These are phyloP conservation scores for Cardiospermum halicacabum DNA, from an alignment of 345 rosid genomes.

Conservation along the genomic window DNA sequence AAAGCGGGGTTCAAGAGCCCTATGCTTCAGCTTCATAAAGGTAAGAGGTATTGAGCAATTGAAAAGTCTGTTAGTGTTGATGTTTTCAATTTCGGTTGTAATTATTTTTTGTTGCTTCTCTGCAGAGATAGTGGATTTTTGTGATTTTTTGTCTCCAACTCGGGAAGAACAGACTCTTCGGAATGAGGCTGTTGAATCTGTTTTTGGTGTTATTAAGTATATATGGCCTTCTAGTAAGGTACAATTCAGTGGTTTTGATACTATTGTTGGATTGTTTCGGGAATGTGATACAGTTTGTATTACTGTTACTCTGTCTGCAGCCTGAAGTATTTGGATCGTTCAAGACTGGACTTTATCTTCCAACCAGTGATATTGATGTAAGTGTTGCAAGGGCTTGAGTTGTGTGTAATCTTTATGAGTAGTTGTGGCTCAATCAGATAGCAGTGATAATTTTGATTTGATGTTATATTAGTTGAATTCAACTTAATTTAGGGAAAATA, in stretches of 20 bases:
- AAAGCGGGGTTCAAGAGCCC: conserved; percentile 64
- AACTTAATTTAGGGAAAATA: too few relatives aligned
- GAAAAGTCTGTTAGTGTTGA: background rate
- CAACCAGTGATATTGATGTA: conserved; percentile 96
- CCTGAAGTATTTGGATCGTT: conserved; percentile 88
- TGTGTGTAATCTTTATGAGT: background rate
- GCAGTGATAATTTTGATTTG: background rate
- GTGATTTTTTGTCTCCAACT: conserved; percentile 82
- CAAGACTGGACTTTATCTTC: conserved; percentile 84
- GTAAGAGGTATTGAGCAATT: conserved; percentile 18
- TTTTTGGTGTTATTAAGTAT: conserved; percentile 63
- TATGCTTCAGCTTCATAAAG: conserved; percentile 94
- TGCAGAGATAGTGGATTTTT: conserved; percentile 83
- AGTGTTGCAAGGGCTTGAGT: conserved; percentile 22
- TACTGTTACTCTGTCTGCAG: conserved; percentile 32
- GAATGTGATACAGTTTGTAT: background rate
- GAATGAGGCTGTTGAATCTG: conserved; percentile 49
- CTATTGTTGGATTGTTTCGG: background rate
- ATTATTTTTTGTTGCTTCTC: conserved; percentile 6
- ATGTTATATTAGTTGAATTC: background rate
- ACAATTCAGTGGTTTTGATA: background rate
- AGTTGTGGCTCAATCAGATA: background rate
- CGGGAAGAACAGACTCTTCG: conserved; percentile 65
- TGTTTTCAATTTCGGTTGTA: background rate
- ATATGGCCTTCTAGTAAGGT: conserved; percentile 93